Percentiles rank a stretch among this genome's conserved stretches.
phyloP scores from a whole-genome alignment of 441 rosid species.

The Dalechampia spathulata region DNA sequence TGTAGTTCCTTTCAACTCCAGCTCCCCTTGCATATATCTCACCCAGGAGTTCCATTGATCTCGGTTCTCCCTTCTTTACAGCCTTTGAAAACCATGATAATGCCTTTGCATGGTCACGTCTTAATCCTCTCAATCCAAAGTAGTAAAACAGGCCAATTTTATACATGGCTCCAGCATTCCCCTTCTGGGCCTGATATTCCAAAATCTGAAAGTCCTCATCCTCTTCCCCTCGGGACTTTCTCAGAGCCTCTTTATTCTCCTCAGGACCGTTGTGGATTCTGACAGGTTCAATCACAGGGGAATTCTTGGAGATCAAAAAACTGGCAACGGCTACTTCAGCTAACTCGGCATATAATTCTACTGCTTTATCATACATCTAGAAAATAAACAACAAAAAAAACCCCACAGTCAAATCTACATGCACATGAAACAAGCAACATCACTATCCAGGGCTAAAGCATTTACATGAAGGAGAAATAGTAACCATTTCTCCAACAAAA shows the following conservation, averaged over 20 bases:
- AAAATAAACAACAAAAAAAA: background rate
- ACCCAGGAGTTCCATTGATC: slow-evolving; percentile 94
- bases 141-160: slow-evolving; percentile 82
- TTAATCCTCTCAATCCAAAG: slow-evolving; percentile 95
- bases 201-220: slow-evolving; percentile 96
- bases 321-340: slow-evolving; percentile 95
- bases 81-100: slow-evolving; percentile 83
- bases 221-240: slow-evolving; percentile 90
- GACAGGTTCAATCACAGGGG: slow-evolving; percentile 81
- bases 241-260: slow-evolving; percentile 87
- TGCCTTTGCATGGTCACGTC: slow-evolving; percentile 86
- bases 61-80: slow-evolving; percentile 86
- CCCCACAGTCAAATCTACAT: slow-evolving; percentile 5
- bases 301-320: slow-evolving; percentile 88
- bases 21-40: slow-evolving; percentile 97
- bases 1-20: slow-evolving; percentile 93
- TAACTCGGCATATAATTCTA: slow-evolving; percentile 68
- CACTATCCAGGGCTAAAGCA: too few species aligned
- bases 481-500: too few species aligned
- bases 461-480: too few species aligned
- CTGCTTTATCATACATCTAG: slow-evolving; percentile 89
- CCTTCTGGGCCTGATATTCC: slow-evolving; percentile 97
- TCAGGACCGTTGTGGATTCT: slow-evolving; percentile 93
- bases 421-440: background rate
- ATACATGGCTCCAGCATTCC: slow-evolving; percentile 85